These are phyloP conservation scores for Globisporangium alternatum DNA, from an alignment of 352 stramenopile species.

Conservation along the genomic window DNA sequence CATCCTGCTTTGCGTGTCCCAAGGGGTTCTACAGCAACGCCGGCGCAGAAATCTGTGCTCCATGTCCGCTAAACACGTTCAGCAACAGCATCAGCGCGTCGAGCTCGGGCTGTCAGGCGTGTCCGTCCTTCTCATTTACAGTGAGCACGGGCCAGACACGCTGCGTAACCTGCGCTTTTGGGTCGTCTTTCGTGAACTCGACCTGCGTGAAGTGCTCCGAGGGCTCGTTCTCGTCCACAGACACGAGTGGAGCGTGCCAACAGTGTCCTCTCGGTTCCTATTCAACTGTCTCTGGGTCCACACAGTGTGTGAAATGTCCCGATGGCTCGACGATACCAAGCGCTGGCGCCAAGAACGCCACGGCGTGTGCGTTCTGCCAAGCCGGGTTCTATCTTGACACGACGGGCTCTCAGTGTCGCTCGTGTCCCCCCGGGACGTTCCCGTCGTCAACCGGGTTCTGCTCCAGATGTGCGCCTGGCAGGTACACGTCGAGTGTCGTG, in stretches of 20 bases:
- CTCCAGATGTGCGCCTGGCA: slow-evolving; percentile 39
- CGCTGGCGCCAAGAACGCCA: slow-evolving; percentile 20
- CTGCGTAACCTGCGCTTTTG: slow-evolving; percentile 28
- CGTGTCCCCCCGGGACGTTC: slow-evolving; percentile 23
- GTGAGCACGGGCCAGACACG: slow-evolving; percentile 25
- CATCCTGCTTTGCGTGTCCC: slow-evolving; percentile 47
- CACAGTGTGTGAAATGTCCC: slow-evolving; percentile 31
- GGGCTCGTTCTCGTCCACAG: slow-evolving; percentile 31
- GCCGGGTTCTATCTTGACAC: slow-evolving; percentile 27
- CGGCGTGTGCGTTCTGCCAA: slow-evolving; percentile 36
- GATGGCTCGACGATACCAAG: slow-evolving; percentile 29
- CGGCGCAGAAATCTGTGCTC: slow-evolving; percentile 25
- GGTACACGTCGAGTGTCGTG: slow-evolving; percentile 25
- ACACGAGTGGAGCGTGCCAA: slow-evolving; percentile 35
- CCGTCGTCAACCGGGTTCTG: slow-evolving; percentile 29
- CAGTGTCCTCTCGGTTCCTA: slow-evolving; percentile 45
- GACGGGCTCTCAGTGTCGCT: slow-evolving; percentile 21
- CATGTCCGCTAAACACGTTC: slow-evolving; percentile 56
- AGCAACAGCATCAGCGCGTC: slow-evolving; percentile 22
- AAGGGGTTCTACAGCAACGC: slow-evolving; percentile 58
- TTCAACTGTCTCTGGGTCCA: slow-evolving; percentile 18
- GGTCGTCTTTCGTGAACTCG: slow-evolving; percentile 22
- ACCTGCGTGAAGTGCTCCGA: slow-evolving; percentile 35
- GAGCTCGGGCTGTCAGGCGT: slow-evolving; percentile 27
- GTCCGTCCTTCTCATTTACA: slow-evolving; percentile 37